Evolutionary conservation across 345 rosid genomes (phyloP).

Genomic region (Pelargonium nanum): DNA sequence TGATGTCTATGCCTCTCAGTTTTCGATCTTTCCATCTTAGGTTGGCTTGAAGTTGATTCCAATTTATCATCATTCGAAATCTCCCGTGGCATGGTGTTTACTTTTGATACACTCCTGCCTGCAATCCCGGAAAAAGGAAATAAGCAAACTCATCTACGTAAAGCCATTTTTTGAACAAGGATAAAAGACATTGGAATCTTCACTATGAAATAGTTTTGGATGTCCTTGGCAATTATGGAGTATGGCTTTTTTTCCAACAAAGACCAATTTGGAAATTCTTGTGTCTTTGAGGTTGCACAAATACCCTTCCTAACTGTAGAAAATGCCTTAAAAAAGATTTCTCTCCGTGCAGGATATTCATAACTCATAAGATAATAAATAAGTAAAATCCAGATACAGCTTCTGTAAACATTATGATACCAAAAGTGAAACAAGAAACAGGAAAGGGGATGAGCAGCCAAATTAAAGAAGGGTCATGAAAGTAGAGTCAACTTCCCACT

Average conservation of each 20-base stretch:
- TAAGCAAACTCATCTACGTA: conserved; percentile 4
- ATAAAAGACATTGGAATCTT: background rate
- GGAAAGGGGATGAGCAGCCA: background rate
- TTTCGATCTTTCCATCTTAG: conserved; percentile 63
- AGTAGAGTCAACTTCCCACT: background rate
- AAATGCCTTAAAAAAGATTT: background rate
- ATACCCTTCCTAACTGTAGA: too few species aligned
- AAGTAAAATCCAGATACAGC: background rate
- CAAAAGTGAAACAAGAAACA: background rate
- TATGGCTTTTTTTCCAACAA: too few species aligned
- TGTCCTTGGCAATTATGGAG: too few species aligned
- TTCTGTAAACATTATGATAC: too few species aligned
- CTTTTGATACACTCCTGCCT: conserved; percentile 23
- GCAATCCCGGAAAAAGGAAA: conserved; percentile 25
- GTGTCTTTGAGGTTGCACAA: background rate
- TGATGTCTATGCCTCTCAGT: conserved; percentile 50
- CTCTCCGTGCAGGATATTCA: background rate
- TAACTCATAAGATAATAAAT: background rate
- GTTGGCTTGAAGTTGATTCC: conserved; percentile 33
- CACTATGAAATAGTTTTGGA: background rate
- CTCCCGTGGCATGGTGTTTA: conserved; percentile 25
- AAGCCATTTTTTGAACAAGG: background rate
- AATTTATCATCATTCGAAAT: conserved; percentile 22
- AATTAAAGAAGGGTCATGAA: background rate
- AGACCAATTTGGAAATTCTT: background rate